Evolutionary conservation across 495 filamentous ascomycete species (phyloP).

Genomic region (Aspergillus nanangensis): DNA sequence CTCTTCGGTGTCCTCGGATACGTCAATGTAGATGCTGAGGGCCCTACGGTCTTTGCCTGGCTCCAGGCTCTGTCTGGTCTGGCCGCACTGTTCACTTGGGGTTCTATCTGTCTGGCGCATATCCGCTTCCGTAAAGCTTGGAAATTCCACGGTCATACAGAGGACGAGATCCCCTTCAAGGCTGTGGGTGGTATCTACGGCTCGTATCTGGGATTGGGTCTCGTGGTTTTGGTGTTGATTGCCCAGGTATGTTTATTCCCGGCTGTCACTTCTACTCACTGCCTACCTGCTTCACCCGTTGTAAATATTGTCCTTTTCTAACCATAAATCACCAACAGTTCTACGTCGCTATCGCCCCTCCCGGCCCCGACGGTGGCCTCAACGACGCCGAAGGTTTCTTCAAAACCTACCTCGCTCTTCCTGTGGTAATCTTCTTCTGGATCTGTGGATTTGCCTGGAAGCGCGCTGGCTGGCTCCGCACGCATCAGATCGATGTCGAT

Average conservation of each 20-base stretch:
- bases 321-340: too few species aligned
- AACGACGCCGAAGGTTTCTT: conserved; percentile 56
- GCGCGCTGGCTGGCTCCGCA: conserved; percentile 50
- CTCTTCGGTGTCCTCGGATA: conserved; percentile 46
- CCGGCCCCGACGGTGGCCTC: conserved; percentile 11
- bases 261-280: not conserved
- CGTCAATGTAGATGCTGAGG: conserved; percentile 40
- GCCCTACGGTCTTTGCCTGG: conserved; percentile 50
- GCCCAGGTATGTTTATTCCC: conserved; percentile 41
- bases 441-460: conserved; percentile 55
- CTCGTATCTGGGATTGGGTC: conserved; percentile 57
- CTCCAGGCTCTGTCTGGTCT: conserved; percentile 65
- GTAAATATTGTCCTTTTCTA: too few species aligned
- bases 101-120: conserved; percentile 65
- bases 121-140: conserved; percentile 68
- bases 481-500: conserved; percentile 58
- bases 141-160: conserved; percentile 48
- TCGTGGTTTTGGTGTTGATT: conserved; percentile 57
- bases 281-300: not conserved
- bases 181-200: conserved; percentile 64
- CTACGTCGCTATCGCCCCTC: conserved; percentile 37
- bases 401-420: conserved; percentile 57
- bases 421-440: conserved; percentile 46
- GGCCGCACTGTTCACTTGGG: conserved; percentile 66
- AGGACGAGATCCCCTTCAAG: conserved; percentile 68